Conservation (phyloP, 2,329 filamentous ascomycete genomes). For the Phialophora chinensis region DNA sequence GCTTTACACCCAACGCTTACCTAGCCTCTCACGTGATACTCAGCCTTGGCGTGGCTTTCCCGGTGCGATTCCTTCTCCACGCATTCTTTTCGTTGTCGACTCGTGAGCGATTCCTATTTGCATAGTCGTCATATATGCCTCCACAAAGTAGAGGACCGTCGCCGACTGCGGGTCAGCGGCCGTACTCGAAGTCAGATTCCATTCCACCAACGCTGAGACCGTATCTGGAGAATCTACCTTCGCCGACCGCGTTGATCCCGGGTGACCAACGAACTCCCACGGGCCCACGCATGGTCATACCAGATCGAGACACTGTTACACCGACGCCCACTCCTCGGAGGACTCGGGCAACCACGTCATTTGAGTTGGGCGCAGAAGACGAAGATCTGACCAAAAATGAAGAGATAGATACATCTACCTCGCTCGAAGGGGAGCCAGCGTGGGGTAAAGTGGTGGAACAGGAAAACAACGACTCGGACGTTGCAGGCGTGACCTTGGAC, state of each 20-base stretch:
- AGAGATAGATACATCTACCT: neutral
- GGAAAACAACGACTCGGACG: slow-evolving; percentile 24
- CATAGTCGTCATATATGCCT: slow-evolving; percentile 25
- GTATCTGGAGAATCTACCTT: slow-evolving; percentile 38
- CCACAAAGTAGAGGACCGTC: slow-evolving; percentile 36
- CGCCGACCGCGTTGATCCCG: slow-evolving; percentile 32
- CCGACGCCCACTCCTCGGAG: slow-evolving; percentile 24
- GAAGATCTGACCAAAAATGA: slow-evolving; percentile 21
- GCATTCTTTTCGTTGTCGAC: neutral
- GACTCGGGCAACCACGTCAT: slow-evolving; percentile 24
- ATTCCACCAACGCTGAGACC: slow-evolving; percentile 35
- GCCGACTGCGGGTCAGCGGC: slow-evolving; percentile 23
- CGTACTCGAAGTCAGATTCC: slow-evolving; percentile 24
- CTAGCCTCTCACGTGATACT: neutral
- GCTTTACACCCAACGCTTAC: too few relatives aligned
- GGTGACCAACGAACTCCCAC: slow-evolving; percentile 34
- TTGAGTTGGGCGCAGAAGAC: slow-evolving; percentile 29
- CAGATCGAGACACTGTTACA: slow-evolving; percentile 27
- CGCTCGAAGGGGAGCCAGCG: neutral
- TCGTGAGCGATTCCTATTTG: neutral
- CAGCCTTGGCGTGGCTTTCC: neutral
- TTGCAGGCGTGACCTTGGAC: slow-evolving; percentile 40
- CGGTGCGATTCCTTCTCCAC: neutral
- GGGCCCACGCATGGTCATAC: slow-evolving; percentile 27
- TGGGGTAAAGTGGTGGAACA: slow-evolving; percentile 12